Evolutionary conservation across 2,329 filamentous ascomycete species (phyloP), one percentile per base, ranked within the genome.

Genomic region (Penicillium sp.): DNA sequence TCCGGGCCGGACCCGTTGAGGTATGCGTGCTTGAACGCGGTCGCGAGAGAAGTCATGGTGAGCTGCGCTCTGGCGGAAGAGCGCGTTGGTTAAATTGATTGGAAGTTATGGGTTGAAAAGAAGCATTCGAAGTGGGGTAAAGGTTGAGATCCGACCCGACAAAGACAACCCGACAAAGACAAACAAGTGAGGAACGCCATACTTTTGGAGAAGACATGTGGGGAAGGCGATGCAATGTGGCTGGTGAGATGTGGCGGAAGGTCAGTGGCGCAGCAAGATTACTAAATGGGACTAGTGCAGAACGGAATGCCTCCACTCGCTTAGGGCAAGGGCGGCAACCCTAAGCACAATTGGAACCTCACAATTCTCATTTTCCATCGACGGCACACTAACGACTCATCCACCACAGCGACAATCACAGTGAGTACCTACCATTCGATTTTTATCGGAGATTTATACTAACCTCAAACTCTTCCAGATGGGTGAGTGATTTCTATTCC

Each of bases 11-110:
- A 85, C 55, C 82, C 80, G 31, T 78, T 74, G 47, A 79, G 74
- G 68, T 92, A 83, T 39, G 90, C 90, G 56, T 83, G 77, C 54
- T 84, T 85, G 72, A 96, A 96, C 58, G 90, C 85, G 41, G 81
- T 78, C 68, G 95, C 89, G 50, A 94, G 78, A 51, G 81, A 77
- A 69, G 92, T 86, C 91, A 96, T 92, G 53, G 63, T 74, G 48
- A 15, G 10, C 25, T 54, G 19, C 4, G 39, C 47, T 52, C 39
- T 27, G 7, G 34, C n/a, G n/a, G 10, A 38, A 36, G 19, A 50
- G 8, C 27, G 19, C 5, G 29, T 25, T 25, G 8, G 15, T 13
- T 36, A 11, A 25, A 13, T 34, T 25, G 43, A 31, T 36, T n/a
- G 19, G 40, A 44, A 10, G 10, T 29, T 25, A 31, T 36, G 27